A percentile compares a stretch with the other conserved stretches of the same genome.
phyloP scores from a whole-genome alignment of 495 filamentous ascomycete genomes.

The Elaphomyces granulatus region DNA sequence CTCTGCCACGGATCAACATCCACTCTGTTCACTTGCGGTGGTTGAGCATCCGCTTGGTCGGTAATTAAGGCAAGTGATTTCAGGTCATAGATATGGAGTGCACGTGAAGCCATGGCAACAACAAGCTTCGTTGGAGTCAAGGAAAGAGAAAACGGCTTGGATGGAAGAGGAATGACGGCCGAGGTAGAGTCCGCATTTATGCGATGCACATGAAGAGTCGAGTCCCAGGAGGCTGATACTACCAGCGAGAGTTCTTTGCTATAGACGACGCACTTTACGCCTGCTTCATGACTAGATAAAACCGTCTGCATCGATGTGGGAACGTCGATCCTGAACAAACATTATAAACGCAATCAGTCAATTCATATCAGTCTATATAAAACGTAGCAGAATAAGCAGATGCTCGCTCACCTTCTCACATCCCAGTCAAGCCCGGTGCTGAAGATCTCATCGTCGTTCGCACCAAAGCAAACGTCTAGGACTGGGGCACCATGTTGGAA shows the following conservation, averaged over 20 bases:
- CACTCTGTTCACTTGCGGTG: slow-evolving; percentile 23
- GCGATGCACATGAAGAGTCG: slow-evolving; percentile 70
- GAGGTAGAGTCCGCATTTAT: slow-evolving; percentile 31
- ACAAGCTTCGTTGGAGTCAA: slow-evolving; percentile 71
- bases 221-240: slow-evolving; percentile 88
- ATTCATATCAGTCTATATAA: too few relatives aligned
- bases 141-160: slow-evolving; percentile 78
- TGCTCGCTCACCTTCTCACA: slow-evolving; percentile 48
- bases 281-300: slow-evolving; percentile 60
- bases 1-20: slow-evolving; percentile 73
- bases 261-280: slow-evolving; percentile 75
- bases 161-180: slow-evolving; percentile 51
- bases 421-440: slow-evolving; percentile 73
- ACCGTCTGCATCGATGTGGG: slow-evolving; percentile 53
- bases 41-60: slow-evolving; percentile 30
- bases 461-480: slow-evolving; percentile 82
- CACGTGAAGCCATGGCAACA: slow-evolving; percentile 87
- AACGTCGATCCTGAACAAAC: slow-evolving; percentile 48
- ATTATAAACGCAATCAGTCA: not conserved
- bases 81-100: slow-evolving; percentile 86
- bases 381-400: too few relatives aligned
- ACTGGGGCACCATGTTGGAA: slow-evolving; percentile 78
- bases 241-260: slow-evolving; percentile 59
- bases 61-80: slow-evolving; percentile 42
- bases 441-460: slow-evolving; percentile 64